These are phyloP conservation scores for Lactarius evosmus DNA, from an alignment of 768 basidiomycete species.

Conservation along the genomic window DNA sequence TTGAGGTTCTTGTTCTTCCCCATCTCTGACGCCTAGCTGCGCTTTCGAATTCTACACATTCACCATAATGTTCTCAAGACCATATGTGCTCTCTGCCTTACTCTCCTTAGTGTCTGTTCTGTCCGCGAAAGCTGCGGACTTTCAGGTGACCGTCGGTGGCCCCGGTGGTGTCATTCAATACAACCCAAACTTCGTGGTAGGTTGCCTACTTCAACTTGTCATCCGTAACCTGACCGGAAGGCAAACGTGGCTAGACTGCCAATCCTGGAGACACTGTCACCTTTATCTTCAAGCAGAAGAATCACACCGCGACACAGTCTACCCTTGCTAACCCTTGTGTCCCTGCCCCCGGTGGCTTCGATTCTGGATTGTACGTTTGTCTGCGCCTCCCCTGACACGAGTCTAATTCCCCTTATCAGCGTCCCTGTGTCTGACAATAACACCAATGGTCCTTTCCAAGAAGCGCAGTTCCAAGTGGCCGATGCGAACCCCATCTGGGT, in stretches of 20 bases:
- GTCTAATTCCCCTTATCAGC: slow-evolving; percentile 37
- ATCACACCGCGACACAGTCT: slow-evolving; percentile 58
- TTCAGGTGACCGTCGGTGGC: slow-evolving; percentile 51
- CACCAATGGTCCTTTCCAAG: slow-evolving; percentile 44
- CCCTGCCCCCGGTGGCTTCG: slow-evolving; percentile 45
- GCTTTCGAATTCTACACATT: slow-evolving; percentile 1
- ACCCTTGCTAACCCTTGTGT: slow-evolving; percentile 49
- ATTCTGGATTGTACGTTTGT: slow-evolving; percentile 52
- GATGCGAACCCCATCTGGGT: slow-evolving; percentile 53
- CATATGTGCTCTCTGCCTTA: slow-evolving; percentile 29
- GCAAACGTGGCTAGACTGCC: slow-evolving; percentile 38
- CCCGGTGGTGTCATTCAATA: slow-evolving; percentile 39
- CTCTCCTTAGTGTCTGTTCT: slow-evolving; percentile 36
- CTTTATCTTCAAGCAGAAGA: slow-evolving; percentile 55
- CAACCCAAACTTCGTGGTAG: slow-evolving; percentile 38
- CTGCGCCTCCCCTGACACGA: neutral
- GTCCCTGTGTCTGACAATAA: slow-evolving; percentile 45
- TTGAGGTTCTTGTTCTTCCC: too few species aligned
- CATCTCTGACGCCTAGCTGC: slow-evolving; percentile 9
- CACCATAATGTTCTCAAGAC: slow-evolving; percentile 25
- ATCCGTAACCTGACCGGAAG: neutral
- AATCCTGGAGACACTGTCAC: slow-evolving; percentile 44
- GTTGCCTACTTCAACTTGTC: slow-evolving; percentile 13
- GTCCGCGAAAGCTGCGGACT: slow-evolving; percentile 36
- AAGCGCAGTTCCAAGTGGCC: slow-evolving; percentile 42